A percentile compares a stretch with the other conserved stretches of the same genome.
These are phyloP conservation scores for Pterocarpus macrocarpus DNA, from an alignment of 306 rosid species.

Conservation along the genomic window DNA sequence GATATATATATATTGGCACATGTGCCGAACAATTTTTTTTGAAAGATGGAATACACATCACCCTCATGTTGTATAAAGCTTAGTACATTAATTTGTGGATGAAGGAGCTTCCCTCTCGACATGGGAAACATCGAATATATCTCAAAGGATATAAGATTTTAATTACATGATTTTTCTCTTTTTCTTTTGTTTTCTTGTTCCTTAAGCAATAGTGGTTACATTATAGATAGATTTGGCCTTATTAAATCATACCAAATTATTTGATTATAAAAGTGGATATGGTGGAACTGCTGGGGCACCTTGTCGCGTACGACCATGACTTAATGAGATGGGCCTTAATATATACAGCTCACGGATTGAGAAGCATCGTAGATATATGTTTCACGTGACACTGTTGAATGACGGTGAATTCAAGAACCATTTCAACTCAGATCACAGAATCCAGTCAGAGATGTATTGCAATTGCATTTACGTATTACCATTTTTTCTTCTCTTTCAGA, in stretches of 20 bases:
- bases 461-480: no score
- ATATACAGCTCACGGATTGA: slow-evolving; percentile 15
- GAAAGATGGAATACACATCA: not conserved
- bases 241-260: slow-evolving; percentile 7
- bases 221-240: not conserved
- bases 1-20: not conserved
- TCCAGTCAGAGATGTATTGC: no score
- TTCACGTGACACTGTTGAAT: not conserved
- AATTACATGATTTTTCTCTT: not conserved
- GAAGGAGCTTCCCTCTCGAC: not conserved
- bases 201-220: not conserved
- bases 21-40: not conserved
- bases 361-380: not conserved
- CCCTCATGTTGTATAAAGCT: not conserved
- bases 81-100: not conserved
- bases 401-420: no score
- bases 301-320: no score
- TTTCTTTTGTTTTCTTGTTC: not conserved
- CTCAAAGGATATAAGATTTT: not conserved
- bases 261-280: not conserved
- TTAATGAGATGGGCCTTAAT: not conserved
- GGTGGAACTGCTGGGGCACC: not conserved
- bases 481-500: no score
- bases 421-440: no score
- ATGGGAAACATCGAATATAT: not conserved